Evolutionary conservation across 164 flowering plant genomes (phyloP).

Genomic region (Tinospora cordifolia): DNA sequence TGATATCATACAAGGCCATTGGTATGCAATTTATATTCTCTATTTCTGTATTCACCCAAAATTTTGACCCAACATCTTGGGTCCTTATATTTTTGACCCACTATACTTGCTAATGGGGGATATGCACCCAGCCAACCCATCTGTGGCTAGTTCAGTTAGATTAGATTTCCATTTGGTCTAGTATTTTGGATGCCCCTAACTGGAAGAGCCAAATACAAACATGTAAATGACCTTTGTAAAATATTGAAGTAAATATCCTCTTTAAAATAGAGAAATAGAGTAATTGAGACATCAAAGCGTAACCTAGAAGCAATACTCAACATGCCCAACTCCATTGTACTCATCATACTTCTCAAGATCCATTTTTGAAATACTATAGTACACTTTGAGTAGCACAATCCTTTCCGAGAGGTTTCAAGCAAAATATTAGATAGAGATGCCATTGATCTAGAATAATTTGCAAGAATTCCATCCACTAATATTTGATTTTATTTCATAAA

Average conservation of each 20-base stretch:
- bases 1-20: neutral
- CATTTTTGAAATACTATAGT: conserved; percentile 85
- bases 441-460: conserved; percentile 70
- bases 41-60: no score
- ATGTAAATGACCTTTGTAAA: neutral
- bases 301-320: conserved; percentile 91
- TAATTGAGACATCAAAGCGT: conserved; percentile 5
- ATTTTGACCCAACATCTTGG: no score
- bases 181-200: no score
- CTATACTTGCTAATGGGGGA: no score
- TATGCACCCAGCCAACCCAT: no score
- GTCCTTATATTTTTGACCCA: no score
- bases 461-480: conserved; percentile 70
- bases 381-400: conserved; percentile 95
- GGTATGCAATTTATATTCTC: no score
- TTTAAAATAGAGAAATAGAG: neutral
- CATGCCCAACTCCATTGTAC: conserved; percentile 73
- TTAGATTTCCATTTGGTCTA: no score
- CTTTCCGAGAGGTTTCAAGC: conserved; percentile 87
- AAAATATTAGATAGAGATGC: conserved; percentile 69
- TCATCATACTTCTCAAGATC: conserved; percentile 54
- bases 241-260: neutral
- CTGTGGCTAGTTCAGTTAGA: no score
- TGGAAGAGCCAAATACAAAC: no score
- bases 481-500: no score